Conservation (phyloP, 2,329 filamentous ascomycete species). For the Colletotrichum tropicicola region DNA sequence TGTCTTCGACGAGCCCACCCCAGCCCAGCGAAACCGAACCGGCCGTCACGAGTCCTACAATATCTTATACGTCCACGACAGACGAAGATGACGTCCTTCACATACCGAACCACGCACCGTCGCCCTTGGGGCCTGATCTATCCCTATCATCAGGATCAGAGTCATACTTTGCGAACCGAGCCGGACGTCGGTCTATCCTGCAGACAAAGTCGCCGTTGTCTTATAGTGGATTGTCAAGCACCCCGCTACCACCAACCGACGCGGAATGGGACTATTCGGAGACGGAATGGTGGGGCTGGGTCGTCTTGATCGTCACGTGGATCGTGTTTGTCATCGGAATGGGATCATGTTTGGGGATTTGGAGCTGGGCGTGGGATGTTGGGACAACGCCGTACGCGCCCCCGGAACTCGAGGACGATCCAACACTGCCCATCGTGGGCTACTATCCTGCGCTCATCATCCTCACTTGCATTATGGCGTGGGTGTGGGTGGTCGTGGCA, state of each 20-base stretch:
- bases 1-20: slow-evolving; percentile 34
- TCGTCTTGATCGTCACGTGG: slow-evolving; percentile 91
- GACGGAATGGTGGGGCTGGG: slow-evolving; percentile 98
- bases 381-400: slow-evolving; percentile 95
- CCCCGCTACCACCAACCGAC: slow-evolving; percentile 56
- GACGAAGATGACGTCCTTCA: slow-evolving; percentile 84
- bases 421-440: slow-evolving; percentile 92
- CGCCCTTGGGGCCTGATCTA: slow-evolving; percentile 50
- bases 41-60: slow-evolving; percentile 58
- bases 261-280: slow-evolving; percentile 88
- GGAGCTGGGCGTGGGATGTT: slow-evolving; percentile 99
- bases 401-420: slow-evolving; percentile 93
- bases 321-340: slow-evolving; percentile 95
- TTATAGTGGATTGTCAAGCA: slow-evolving; percentile 60
- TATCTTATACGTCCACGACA: slow-evolving; percentile 74
- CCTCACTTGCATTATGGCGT: slow-evolving; percentile 93
- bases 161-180: slow-evolving; percentile 64
- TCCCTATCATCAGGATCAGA: slow-evolving; percentile 67
- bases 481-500: slow-evolving; percentile 97
- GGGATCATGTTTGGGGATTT: slow-evolving; percentile 93
- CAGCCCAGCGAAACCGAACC: slow-evolving; percentile 17
- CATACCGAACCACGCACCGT: slow-evolving; percentile 60
- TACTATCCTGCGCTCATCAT: slow-evolving; percentile 97
- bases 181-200: slow-evolving; percentile 57
- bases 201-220: slow-evolving; percentile 69